Base-by-base conservation (phyloP, 2,329 filamentous ascomycete species). In the Blastomyces parvus region DNA sequence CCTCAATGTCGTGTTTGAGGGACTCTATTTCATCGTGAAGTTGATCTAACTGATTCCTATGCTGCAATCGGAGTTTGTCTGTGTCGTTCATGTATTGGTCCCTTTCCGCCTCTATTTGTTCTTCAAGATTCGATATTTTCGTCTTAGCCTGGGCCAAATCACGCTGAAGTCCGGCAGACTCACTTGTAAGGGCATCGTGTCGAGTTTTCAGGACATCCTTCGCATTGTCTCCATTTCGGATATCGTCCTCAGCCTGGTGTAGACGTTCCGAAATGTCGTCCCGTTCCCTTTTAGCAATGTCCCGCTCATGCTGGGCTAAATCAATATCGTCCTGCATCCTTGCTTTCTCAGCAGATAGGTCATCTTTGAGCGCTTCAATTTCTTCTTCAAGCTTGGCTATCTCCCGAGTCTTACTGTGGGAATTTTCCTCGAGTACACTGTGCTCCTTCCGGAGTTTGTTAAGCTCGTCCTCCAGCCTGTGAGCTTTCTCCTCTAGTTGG, bases 401-500 rank as follows among this genome's bases (percentile, higher is more conserved):
- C 30, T 77, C 73, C 4, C 74, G 72, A 22, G 70, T 66, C 63
- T 80, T 82, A 56, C 76, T 73, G 19, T 79, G 74, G 61, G 81
- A 70, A 58, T 82, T 73, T 36, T 74, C 68, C 61, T 78, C 74
- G 2, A 83, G 72, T 38, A 70, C 64, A 62, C 72, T 69, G 64
- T 83, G 77, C 65, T 81, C 76, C 64, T 80, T 76, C 56, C 77
- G 77, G 60, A 84, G 71, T 2, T 77, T 71, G 55, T 84, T 83
- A 6, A 90, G 76, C 63, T 91, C 88, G 56, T 83, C 78, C 68
- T 91, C 87, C 11, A 92, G 77, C 40, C 85, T 84, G 60, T 80
- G 77, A 9, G 85, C 78, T 73, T 86, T 90, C 67, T 90, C 88
- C 69, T 92, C 88, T 22, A 90, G 82, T 74, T 92, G 88, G 40